phyloP scores from a whole-genome alignment of 1,284 basidiomycete genomes.

The Microbotryomycetes sp. region DNA sequence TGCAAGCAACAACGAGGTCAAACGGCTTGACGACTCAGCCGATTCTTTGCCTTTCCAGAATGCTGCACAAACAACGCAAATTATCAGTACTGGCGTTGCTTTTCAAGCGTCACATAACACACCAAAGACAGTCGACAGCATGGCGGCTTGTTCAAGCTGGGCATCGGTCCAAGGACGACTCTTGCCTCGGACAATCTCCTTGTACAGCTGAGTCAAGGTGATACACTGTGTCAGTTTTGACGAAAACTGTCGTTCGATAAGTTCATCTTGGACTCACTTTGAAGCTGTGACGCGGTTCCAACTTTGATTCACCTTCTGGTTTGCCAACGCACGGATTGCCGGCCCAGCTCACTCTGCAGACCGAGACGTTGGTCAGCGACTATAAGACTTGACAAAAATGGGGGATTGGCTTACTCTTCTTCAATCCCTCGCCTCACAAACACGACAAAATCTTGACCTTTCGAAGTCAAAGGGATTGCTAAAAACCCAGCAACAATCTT shows the following conservation, averaged over 20 bases:
- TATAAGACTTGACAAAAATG: background rate
- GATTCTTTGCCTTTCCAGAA: background rate
- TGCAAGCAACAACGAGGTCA: background rate
- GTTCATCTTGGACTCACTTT: too few species aligned
- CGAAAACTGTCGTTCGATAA: too few species aligned
- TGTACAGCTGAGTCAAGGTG: background rate
- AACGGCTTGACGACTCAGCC: background rate
- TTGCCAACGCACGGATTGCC: conserved; percentile 57
- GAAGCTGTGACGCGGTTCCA: conserved; percentile 75
- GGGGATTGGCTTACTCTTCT: conserved; percentile 33
- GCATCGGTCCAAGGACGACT: background rate
- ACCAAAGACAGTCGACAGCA: background rate
- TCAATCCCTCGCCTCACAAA: conserved; percentile 73
- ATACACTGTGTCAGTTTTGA: too few species aligned
- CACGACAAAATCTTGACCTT: conserved; percentile 56
- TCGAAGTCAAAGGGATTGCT: conserved; percentile 54
- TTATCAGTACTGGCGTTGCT: too few species aligned
- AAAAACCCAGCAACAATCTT: conserved; percentile 72
- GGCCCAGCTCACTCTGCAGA: conserved; percentile 64
- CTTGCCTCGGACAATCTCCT: background rate
- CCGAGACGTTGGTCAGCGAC: background rate
- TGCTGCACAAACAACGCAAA: too few species aligned
- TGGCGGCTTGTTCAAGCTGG: background rate
- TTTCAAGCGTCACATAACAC: too few species aligned
- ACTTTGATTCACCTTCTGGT: conserved; percentile 41